Evolutionary conservation across 129 eudicot genomes (phyloP), one percentile per base, ranked within the genome.

Genomic region (Scalesia atractyloides): DNA sequence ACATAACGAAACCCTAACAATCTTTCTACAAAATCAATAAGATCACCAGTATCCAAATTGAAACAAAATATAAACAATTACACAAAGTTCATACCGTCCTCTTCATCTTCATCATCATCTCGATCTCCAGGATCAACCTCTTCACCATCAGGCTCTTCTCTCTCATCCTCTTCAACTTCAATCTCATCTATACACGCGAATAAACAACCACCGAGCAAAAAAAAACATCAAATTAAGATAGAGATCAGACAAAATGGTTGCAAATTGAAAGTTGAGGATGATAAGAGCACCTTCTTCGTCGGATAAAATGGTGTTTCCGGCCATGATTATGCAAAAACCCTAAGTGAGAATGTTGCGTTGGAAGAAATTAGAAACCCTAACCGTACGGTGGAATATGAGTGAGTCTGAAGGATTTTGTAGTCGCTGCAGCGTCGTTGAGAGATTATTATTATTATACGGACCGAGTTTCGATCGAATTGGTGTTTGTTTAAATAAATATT

Each of bases 221-320:
- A 71, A 61, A 58, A 11, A 2, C 39, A 64, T 34, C 9, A 61
- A 61, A 68, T 47, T 58, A 59, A 24, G 48, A 50, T 8, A 50
- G 1, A 19, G 64, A 60, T 72, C 36, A 24, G 50, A 18, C 4
- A 18, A 36, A 46, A 50, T 24, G 64, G 4, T 46, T 30, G 58
- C 33, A 18, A 43, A 64, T 53, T 24, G 30, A 60, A 52, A 26
- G 12, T 51, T n/a, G 0, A 26, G 15, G 71, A 15, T 17, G 39
- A n/a, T 17, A 69, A 75, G 1, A 24, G 39, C 57, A 75, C 97
- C 97, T 86, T 91, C 97, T 54, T 88, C 97, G 71, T 91, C 97
- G 33, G 96, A 88, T 34, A 88, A 50, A 3, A 88, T 78, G n/a
- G 84, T 52, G 30, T 81, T 84, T 16, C 92, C 91, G 52, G 80